Conservation (phyloP, 1,284 basidiomycete species). For the Trichosporon ovoides region DNA sequence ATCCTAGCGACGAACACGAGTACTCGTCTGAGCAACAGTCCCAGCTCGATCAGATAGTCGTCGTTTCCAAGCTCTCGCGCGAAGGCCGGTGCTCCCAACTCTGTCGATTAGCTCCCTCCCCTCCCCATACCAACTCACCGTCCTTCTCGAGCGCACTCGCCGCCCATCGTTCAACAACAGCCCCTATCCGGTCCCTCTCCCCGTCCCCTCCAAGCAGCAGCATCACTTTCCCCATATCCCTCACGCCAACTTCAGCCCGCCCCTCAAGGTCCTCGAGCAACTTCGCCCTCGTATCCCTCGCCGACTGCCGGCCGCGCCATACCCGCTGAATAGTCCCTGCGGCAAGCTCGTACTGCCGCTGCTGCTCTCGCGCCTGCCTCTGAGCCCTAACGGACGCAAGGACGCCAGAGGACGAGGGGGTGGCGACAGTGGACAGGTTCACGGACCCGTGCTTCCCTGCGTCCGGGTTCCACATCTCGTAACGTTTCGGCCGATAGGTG, state of each 20-base stretch:
- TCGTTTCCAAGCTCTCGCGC: background rate
- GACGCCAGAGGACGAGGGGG: slow-evolving; percentile 35
- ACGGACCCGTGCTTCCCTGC: slow-evolving; percentile 20
- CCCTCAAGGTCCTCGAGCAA: background rate
- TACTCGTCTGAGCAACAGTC: slow-evolving; percentile 13
- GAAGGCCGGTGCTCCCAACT: background rate
- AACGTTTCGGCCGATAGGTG: no score
- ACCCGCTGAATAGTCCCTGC: slow-evolving; percentile 38
- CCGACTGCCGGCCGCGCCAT: slow-evolving; percentile 36
- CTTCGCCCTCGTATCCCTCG: background rate
- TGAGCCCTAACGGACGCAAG: slow-evolving; percentile 35
- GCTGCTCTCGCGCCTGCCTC: slow-evolving; percentile 35
- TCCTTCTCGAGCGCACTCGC: slow-evolving; percentile 5
- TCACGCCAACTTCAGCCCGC: background rate
- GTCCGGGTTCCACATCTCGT: slow-evolving; percentile 27
- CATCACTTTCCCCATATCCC: slow-evolving; percentile 8
- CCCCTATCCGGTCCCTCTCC: slow-evolving; percentile 10
- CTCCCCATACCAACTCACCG: no score
- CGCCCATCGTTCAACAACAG: slow-evolving; percentile 24
- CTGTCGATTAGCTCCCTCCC: slow-evolving; percentile 1
- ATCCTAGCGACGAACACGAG: slow-evolving; percentile 14
- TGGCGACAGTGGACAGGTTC: slow-evolving; percentile 38
- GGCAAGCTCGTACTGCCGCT: slow-evolving; percentile 29
- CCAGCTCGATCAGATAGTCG: background rate
- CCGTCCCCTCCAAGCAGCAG: slow-evolving; percentile 16